phyloP scores from a whole-genome alignment of 768 basidiomycete genomes.

The Austroboletus eburneus region DNA sequence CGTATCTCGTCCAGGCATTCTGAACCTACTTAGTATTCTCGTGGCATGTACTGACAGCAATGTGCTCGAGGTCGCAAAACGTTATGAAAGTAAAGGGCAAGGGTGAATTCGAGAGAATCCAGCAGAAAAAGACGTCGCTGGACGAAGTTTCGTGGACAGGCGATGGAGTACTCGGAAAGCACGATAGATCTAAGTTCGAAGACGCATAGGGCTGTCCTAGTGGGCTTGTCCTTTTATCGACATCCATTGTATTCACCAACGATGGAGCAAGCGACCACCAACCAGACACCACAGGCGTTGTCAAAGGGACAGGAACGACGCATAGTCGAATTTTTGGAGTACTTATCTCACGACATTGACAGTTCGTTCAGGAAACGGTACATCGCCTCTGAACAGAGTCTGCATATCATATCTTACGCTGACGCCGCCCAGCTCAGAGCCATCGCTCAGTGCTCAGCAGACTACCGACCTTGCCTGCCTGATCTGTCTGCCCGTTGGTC shows the following conservation, averaged over 20 bases:
- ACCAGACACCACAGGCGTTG: conserved; percentile 30
- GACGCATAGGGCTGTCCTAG: conserved; percentile 53
- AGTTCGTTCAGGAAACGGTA: conserved; percentile 74
- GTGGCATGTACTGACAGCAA: conserved; percentile 65
- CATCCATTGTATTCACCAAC: background rate
- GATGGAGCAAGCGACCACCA: too few species aligned
- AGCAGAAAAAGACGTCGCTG: conserved; percentile 38
- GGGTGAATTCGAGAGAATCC: conserved; percentile 61
- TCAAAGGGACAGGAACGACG: conserved; percentile 58
- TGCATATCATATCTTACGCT: background rate
- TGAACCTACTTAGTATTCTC: conserved; percentile 78
- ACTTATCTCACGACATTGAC: conserved; percentile 59
- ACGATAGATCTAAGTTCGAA: conserved; percentile 70
- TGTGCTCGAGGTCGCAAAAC: conserved; percentile 68
- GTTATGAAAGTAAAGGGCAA: conserved; percentile 65
- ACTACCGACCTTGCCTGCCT: conserved; percentile 54
- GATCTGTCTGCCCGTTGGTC: conserved; percentile 32
- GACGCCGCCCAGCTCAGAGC: conserved; percentile 16
- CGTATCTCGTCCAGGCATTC: conserved; percentile 68
- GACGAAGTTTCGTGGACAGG: conserved; percentile 46
- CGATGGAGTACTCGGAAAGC: conserved; percentile 38
- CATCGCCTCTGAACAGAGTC: conserved; percentile 20
- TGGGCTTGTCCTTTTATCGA: conserved; percentile 8
- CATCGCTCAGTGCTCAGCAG: conserved; percentile 33
- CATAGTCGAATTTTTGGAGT: conserved; percentile 62